Conservation (phyloP, 345 rosid genomes). For the Gossypium arboreum region DNA sequence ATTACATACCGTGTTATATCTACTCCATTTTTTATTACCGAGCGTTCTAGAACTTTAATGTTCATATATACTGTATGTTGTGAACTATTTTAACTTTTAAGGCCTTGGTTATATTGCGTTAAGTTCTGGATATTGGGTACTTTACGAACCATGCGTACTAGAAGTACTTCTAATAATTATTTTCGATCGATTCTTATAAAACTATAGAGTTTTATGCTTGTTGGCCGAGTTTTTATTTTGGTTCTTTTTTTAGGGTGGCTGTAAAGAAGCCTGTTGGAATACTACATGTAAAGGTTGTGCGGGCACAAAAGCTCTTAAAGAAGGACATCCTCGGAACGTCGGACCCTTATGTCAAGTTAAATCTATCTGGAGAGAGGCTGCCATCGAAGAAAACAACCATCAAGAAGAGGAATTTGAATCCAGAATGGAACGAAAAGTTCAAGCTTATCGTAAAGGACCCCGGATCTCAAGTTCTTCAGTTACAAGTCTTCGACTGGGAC, state of each 20-base stretch:
- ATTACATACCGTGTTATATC: neutral
- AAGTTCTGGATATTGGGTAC: neutral
- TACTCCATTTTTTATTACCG: neutral
- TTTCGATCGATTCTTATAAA: neutral
- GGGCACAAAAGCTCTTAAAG: conserved; percentile 61
- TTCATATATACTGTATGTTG: too few relatives aligned
- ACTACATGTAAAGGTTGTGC: conserved; percentile 57
- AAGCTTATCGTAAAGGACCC: conserved; percentile 67
- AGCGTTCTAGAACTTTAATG: neutral
- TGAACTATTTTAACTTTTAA: too few relatives aligned
- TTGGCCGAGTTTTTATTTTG: neutral
- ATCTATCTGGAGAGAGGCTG: conserved; percentile 57
- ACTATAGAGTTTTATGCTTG: neutral
- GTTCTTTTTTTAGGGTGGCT: conserved; percentile 33
- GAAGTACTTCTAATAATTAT: neutral
- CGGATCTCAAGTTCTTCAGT: conserved; percentile 53
- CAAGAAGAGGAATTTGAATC: conserved; percentile 71
- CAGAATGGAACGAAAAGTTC: conserved; percentile 80
- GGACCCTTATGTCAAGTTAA: conserved; percentile 71
- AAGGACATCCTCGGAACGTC: conserved; percentile 64
- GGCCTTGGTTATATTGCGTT: too few relatives aligned
- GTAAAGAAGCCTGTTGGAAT: conserved; percentile 79
- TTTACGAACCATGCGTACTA: neutral
- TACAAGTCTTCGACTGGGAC: conserved; percentile 81
- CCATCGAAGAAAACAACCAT: conserved; percentile 66